Evolutionary conservation across 1,139 yeast genomes (phyloP), one percentile per base, ranked within the genome.

Genomic region (Arxiozyma slooffiae): DNA sequence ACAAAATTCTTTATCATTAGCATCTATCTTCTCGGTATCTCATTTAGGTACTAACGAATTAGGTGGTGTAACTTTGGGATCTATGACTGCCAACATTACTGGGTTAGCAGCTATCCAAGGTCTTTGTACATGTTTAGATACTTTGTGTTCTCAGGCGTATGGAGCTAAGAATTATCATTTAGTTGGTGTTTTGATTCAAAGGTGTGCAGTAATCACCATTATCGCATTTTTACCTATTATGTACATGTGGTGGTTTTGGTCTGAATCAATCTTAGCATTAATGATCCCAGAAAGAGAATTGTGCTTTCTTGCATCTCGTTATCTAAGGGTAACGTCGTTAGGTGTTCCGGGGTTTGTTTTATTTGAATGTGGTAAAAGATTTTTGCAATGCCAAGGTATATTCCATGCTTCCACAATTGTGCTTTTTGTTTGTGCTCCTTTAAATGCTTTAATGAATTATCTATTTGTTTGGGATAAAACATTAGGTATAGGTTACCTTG

Each of bases 11-110:
- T 72, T 88, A 52, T 83, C 92, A 0, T 85, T 87, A 48, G 90
- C 95, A 0, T 83, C 94, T 0, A 86, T 88, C 23, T 85, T 86
- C 62, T 79, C 85, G 9, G 95, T 85, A 14, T 95, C 96, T 7
- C 83, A 85, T 61, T 70, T 87, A 50, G 96, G 96, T n/a, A 80
- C 84, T 50, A 74, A 76, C 37, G 88, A 85, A 64, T 71, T 86
- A 53, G 88, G 82, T 4, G 87, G 85, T 30, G 86, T 84, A 9
- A 80, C 88, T 39, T 70, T 84, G 51, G 80, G 86, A 9, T 78
- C 86, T 36, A 80, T 84, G 83, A 79, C 89, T 2, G 87, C 89
- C 1, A 84, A 82, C 60, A 82, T 84, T 46, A 77, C 86, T 2
- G 85, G 86, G 0, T 79, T 81, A 57, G 85, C 87, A 38, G 75